These are phyloP conservation scores for Fusarium transvaalense DNA, from an alignment of 2,329 filamentous ascomycete genomes.

Conservation along the genomic window DNA sequence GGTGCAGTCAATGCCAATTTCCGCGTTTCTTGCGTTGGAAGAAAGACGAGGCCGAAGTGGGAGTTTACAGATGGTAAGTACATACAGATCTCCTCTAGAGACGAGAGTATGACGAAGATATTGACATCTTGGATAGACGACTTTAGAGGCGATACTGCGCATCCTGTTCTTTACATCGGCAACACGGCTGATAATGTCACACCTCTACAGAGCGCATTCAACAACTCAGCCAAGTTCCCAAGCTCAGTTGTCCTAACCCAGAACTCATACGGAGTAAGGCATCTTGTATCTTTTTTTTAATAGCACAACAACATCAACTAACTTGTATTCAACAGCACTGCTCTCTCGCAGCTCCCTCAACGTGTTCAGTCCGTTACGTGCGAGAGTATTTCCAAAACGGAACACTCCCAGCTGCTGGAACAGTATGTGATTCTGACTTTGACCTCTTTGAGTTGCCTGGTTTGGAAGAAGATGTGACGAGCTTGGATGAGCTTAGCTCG, in stretches of 20 bases:
- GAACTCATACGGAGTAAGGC: conserved; percentile 64
- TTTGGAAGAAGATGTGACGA: conserved; percentile 9
- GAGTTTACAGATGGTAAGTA: conserved; percentile 52
- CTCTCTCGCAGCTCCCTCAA: conserved; percentile 58
- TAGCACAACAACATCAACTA: not conserved
- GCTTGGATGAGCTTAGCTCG: conserved; percentile 37
- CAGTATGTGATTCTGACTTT: conserved; percentile 61
- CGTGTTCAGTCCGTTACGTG: conserved; percentile 59
- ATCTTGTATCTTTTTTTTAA: too few relatives aligned
- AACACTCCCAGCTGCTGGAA: conserved; percentile 58
- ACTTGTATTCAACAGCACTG: conserved; percentile 59
- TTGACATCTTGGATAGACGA: conserved; percentile 41
- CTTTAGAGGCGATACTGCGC: conserved; percentile 53
- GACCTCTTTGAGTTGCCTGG: conserved; percentile 56
- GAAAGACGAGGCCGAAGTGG: conserved; percentile 56
- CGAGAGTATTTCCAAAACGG: conserved; percentile 61
- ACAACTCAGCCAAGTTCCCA: conserved; percentile 59
- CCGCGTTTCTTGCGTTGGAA: conserved; percentile 56
- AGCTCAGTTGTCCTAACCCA: conserved; percentile 62
- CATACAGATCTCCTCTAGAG: not conserved
- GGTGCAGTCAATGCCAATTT: conserved; percentile 60
- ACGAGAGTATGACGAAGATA: not conserved
- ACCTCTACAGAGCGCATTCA: conserved; percentile 60
- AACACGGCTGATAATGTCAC: conserved; percentile 63
- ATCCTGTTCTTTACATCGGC: conserved; percentile 61